A percentile compares a stretch with the other conserved stretches of the same genome.
Evolutionary conservation across 768 basidiomycete genomes (phyloP).

Genomic region (Nidularia sp.): DNA sequence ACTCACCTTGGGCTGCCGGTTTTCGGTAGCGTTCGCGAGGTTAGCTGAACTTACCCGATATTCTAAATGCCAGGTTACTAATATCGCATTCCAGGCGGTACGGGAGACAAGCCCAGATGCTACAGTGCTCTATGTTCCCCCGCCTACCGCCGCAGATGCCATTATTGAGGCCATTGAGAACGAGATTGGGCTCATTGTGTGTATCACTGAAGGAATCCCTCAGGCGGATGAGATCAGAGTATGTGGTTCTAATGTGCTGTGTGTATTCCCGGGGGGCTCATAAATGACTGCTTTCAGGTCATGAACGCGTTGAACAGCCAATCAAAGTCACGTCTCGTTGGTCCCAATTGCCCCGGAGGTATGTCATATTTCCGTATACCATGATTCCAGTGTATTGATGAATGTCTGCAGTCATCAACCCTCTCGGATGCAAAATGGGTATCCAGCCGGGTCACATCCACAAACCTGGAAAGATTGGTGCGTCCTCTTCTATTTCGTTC

Average conservation of each 20-base stretch:
- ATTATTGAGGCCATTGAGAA: conserved; percentile 99
- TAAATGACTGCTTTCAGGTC: conserved; percentile 48
- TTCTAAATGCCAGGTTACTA: neutral
- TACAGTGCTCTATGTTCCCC: conserved; percentile 95
- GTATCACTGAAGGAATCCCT: conserved; percentile 98
- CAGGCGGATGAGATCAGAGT: conserved; percentile 95
- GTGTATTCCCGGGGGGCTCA: neutral
- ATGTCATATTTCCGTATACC: conserved; percentile 7
- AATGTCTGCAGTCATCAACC: conserved; percentile 73
- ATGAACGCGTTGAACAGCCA: conserved; percentile 93
- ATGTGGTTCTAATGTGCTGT: conserved; percentile 15
- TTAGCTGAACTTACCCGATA: conserved; percentile 24
- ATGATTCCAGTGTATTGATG: neutral
- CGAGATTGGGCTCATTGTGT: conserved; percentile 96
- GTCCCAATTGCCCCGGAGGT: conserved; percentile 95
- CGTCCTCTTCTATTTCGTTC: conserved; percentile 10
- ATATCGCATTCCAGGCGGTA: conserved; percentile 60
- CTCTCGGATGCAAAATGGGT: conserved; percentile 98
- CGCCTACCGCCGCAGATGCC: conserved; percentile 93
- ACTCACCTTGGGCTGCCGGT: conserved; percentile 94
- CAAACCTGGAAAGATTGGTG: conserved; percentile 92
- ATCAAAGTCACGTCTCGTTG: conserved; percentile 91
- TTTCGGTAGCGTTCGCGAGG: conserved; percentile 89
- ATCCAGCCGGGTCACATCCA: conserved; percentile 99
- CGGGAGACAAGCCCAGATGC: conserved; percentile 86